Base-by-base conservation (phyloP, 345 rosid species). In the Passiflora organensis region DNA sequence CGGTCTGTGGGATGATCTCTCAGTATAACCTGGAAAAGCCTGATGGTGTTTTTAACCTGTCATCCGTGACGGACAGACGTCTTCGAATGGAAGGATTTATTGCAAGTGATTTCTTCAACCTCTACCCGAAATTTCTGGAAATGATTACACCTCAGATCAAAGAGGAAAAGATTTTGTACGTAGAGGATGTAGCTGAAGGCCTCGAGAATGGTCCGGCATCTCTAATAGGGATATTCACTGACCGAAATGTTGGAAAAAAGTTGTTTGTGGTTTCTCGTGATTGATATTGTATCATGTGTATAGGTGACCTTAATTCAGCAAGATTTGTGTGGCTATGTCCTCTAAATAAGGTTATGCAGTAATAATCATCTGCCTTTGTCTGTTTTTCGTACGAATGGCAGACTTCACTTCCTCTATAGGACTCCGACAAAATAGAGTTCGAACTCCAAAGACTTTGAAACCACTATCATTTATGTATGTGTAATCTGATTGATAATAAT, bases 41-140 rank as follows among this genome's bases (percentile, higher is more conserved):
- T 12, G 56, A 64, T 48, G 68, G 62, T 2, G 55, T 71, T 0
- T 70, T 67, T 43, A 75, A 75, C 62, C 25, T 67, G 43, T 11
- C 20, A 20, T 13, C 28, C 17, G 10, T 67, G 3, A 32, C 63
- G 18, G 5, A 12, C 5, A 71, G 67, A 51, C 61, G 60, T 34
- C 28, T 75, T 9, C 61, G 53, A 0, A 75, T 71, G 64, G 62
- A 63, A 55, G 76, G 76, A 17, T 28, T 28, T 28, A 28, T 28
- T 28, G 34, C 8, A 2, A 2, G 5, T 21, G 51, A n/a, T 16
- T 52, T 22, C 9, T 6, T 12, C 10, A 55, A 38, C 46, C 16
- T 47, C 13, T 45, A 65, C 18, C 45, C 63, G 0, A 51, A 65
- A n/a, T 58, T 17, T 24, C 42, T 58, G 38, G 54, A 66, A n/a